Base-by-base conservation (phyloP, 805 yeast genomes). In the Metschnikowia arizonensis region DNA sequence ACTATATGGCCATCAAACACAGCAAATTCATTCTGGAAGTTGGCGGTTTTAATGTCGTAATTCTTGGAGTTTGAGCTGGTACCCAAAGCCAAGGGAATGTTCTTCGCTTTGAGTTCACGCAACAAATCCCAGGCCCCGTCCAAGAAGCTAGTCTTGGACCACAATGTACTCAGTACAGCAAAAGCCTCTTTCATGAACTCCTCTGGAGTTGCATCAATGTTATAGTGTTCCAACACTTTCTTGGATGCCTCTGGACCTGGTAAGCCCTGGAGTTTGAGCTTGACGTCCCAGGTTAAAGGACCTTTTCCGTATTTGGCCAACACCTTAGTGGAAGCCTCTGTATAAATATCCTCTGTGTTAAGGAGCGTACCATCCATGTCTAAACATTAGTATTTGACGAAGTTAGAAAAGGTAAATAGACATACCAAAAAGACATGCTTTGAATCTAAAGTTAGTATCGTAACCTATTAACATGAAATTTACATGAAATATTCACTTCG, bases 361-460 rank as follows among this genome's bases (percentile, higher is more conserved):
- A 93, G 78, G 50, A 93, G 72, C 19, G 95, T 77, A 1, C 99
- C 99, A 62, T 93, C 99, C 98, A 93, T 87, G 73, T 88, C 96
- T 72, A 38, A 26, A n/a, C 26, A 43, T 23, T 11, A 29, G 17
- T 30, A 39, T 9, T 14, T 21, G 19, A 36, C 12, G 15, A 24
- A 14, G 8, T 14, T 12, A 32, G 5, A 6, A 18, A 32, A 11
- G 21, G 2, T 12, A 32, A 19, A 18, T 19, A 10, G 14, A 75
- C 81, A 42, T 74, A 73, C 84, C 88, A 60, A 83, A 83, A 50
- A 83, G 82, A 70, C 88, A 83, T 28, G 89, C 90, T 61, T 73
- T 80, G 58, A 73, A 66, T 40, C 54, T 54, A 45, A 21, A 15
- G 46, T 31, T 30, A 39, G 29, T 39, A 24, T 21, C 14, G 11